Evolutionary conservation across 805 yeast species (phyloP).

Genomic region (Komagataella phaffii): DNA sequence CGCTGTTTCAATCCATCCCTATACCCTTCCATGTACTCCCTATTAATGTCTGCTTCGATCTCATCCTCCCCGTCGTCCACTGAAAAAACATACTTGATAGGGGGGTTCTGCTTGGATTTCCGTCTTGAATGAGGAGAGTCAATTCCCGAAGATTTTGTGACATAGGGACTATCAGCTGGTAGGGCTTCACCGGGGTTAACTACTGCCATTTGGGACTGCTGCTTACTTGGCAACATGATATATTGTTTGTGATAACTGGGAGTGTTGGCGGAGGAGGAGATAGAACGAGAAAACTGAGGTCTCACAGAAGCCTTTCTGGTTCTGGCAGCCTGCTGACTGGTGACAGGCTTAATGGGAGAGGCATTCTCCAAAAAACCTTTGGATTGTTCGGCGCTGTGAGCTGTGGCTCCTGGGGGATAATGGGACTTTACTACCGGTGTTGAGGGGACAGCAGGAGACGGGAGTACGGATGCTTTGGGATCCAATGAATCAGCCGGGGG

Average conservation of each 20-base stretch:
- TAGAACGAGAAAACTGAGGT: not conserved
- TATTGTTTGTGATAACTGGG: not conserved
- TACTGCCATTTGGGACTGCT: not conserved
- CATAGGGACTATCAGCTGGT: not conserved
- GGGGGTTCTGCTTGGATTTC: constrained; percentile 11
- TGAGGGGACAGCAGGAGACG: not conserved
- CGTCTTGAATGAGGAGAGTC: not conserved
- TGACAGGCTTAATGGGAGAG: not conserved
- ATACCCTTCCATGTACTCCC: constrained; percentile 59
- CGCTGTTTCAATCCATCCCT: constrained; percentile 50
- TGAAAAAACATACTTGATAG: constrained; percentile 37
- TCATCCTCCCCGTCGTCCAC: constrained; percentile 79
- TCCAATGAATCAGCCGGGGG: not conserved
- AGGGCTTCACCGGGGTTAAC: not conserved
- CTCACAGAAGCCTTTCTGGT: not conserved
- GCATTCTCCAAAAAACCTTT: not conserved
- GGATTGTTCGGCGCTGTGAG: not conserved
- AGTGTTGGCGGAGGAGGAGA: not conserved
- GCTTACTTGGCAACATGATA: not conserved
- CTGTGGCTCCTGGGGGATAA: not conserved
- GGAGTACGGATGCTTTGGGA: not conserved
- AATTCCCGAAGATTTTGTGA: not conserved
- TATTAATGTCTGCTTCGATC: constrained; percentile 41
- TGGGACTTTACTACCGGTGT: not conserved
- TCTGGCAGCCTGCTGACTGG: not conserved